A percentile compares a stretch with the other conserved stretches of the same genome.
Conservation (phyloP, 106 monocot genomes). For the Alisma plantagoaquatica region DNA sequence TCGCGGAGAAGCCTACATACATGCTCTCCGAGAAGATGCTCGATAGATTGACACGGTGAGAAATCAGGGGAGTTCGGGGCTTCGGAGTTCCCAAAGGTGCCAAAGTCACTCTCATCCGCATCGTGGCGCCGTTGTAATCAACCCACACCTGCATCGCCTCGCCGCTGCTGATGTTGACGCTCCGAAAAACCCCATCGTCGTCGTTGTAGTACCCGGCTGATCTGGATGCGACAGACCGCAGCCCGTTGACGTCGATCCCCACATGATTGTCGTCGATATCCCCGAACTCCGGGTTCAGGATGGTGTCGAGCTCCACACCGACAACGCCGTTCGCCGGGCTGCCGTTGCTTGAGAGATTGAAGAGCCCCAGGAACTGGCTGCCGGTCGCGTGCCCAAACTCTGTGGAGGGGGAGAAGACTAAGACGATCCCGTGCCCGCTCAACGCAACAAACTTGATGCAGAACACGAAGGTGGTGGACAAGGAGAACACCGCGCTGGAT, state of each 20-base stretch:
- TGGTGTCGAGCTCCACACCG: constrained; percentile 8
- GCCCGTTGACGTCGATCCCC: constrained; percentile 14
- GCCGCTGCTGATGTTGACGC: constrained; percentile 7
- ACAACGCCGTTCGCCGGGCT: not conserved
- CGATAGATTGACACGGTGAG: not conserved
- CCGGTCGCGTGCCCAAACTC: not conserved
- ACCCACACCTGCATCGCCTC: constrained; percentile 10
- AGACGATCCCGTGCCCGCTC: constrained; percentile 11
- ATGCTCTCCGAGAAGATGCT: constrained; percentile 1
- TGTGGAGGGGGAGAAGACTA: constrained; percentile 2
- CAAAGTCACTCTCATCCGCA: constrained; percentile 9
- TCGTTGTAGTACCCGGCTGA: constrained; percentile 3
- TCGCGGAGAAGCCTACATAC: constrained; percentile 15
- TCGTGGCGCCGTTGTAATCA: constrained; percentile 5
- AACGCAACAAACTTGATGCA: not conserved
- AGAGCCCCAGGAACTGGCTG: constrained; percentile 16
- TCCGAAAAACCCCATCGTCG: not conserved
- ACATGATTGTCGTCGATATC: constrained; percentile 14
- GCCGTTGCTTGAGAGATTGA: constrained; percentile 2
- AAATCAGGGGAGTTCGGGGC: not conserved
- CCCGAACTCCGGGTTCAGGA: constrained; percentile 4
- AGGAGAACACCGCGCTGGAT: not conserved
- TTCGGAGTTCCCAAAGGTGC: not conserved
- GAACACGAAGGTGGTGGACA: constrained; percentile 12
- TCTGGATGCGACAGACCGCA: not conserved